Evolutionary conservation across 2,329 filamentous ascomycete genomes (phyloP).

Genomic region (Simplicillium sp.): DNA sequence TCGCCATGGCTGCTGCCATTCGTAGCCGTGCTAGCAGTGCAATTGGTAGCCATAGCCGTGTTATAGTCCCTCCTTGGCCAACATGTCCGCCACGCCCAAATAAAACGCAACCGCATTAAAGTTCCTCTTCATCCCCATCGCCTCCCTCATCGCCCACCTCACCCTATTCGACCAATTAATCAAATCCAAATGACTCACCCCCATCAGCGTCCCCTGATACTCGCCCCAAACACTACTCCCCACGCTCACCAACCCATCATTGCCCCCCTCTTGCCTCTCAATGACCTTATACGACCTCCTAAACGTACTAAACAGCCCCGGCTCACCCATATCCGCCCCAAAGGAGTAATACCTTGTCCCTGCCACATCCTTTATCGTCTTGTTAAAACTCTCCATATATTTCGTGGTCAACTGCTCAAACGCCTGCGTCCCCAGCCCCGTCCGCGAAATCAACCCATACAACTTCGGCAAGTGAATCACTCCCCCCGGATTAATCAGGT

Average conservation of each 20-base stretch:
- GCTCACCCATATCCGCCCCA: constrained; percentile 39
- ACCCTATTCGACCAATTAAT: constrained; percentile 61
- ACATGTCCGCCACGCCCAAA: constrained; percentile 57
- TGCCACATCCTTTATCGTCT: constrained; percentile 40
- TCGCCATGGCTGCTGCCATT: too few species aligned
- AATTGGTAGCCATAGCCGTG: too few species aligned
- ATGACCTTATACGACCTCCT: constrained; percentile 42
- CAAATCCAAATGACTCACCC: constrained; percentile 53
- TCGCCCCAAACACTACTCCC: constrained; percentile 51
- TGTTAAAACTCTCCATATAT: constrained; percentile 56
- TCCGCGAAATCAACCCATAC: constrained; percentile 38
- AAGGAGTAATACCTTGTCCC: constrained; percentile 53
- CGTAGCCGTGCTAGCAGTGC: too few species aligned
- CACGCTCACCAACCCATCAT: constrained; percentile 61
- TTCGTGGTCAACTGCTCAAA: constrained; percentile 50
- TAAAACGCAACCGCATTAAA: constrained; percentile 63
- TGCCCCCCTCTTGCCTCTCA: constrained; percentile 42
- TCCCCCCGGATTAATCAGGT: constrained; percentile 32
- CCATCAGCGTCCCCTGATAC: constrained; percentile 54
- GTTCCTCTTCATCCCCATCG: constrained; percentile 43
- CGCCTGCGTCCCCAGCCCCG: constrained; percentile 48
- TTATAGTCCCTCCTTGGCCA: constrained; percentile 54
- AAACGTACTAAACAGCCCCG: constrained; percentile 58
- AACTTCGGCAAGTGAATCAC: constrained; percentile 40
- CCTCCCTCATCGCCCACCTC: constrained; percentile 41